Percentiles rank a stretch among this genome's conserved stretches.
Conservation (phyloP, 2,329 filamentous ascomycete species). For the Diaporthe citri region DNA sequence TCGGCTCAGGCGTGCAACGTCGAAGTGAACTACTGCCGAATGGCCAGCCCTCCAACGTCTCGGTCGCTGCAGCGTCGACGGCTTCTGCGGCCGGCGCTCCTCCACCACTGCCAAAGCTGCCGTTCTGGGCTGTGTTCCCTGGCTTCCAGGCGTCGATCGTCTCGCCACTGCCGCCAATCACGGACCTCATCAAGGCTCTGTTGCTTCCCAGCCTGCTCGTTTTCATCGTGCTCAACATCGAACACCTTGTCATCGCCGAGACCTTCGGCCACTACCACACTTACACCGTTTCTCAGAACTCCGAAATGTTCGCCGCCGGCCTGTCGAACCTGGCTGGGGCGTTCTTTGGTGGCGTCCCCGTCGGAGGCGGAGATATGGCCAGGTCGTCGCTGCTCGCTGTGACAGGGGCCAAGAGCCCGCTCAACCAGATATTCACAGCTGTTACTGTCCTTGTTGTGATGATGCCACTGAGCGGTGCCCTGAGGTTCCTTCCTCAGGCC, state of each 20-base stretch:
- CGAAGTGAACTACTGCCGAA: neutral
- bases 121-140: conserved; percentile 33
- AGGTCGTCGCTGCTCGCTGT: conserved; percentile 21
- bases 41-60: conserved; percentile 7
- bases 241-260: conserved; percentile 29
- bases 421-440: conserved; percentile 32
- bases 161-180: conserved; percentile 7
- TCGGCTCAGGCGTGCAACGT: neutral
- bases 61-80: neutral
- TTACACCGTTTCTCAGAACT: conserved; percentile 25
- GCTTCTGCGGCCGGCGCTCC: conserved; percentile 6
- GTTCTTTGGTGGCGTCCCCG: conserved; percentile 30
- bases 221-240: conserved; percentile 34
- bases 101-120: conserved; percentile 1
- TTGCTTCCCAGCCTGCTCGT: conserved; percentile 33
- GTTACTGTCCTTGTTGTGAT: conserved; percentile 27
- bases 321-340: conserved; percentile 12
- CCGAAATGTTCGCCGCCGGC: conserved; percentile 32
- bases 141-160: conserved; percentile 9
- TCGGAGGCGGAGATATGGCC: conserved; percentile 33
- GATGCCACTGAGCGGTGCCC: conserved; percentile 6
- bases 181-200: conserved; percentile 2
- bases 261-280: conserved; percentile 28
- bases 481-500: conserved; percentile 28
- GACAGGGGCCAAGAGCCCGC: conserved; percentile 30